Evolutionary conservation across 352 stramenopile species (phyloP).

Genomic region (Phytophthora hibernalis): DNA sequence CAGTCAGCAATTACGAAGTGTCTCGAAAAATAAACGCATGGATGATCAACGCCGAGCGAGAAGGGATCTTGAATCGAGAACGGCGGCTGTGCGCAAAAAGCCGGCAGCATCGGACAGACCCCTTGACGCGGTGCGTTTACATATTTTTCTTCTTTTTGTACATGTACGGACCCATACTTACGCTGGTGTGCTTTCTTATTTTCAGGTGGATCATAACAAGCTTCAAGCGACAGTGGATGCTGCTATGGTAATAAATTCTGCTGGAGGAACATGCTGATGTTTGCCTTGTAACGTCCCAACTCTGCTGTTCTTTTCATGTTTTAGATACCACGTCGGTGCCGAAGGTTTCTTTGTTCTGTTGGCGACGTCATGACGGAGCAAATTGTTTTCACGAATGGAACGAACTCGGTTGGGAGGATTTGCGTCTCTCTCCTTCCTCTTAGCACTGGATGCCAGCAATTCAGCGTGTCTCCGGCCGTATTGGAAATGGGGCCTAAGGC

Average conservation of each 20-base stretch:
- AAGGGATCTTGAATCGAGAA: constrained; percentile 10
- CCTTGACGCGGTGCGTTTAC: constrained; percentile 29
- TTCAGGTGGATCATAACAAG: constrained; percentile 35
- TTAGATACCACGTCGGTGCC: constrained; percentile 66
- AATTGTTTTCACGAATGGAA: constrained; percentile 81
- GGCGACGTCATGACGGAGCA: constrained; percentile 78
- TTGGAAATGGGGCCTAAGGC: constrained; percentile 69
- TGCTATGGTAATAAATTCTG: constrained; percentile 28
- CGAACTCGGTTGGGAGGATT: constrained; percentile 61
- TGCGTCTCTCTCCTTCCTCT: constrained; percentile 84
- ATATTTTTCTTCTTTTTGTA: constrained; percentile 4
- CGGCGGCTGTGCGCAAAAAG: constrained; percentile 8
- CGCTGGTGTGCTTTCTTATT: constrained; percentile 5
- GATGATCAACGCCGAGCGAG: constrained; percentile 5
- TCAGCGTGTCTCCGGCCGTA: constrained; percentile 77
- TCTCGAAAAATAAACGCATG: neutral
- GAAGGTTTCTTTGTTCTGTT: constrained; percentile 73
- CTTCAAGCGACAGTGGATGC: constrained; percentile 35
- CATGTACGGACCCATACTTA: constrained; percentile 3
- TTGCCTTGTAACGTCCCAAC: constrained; percentile 9
- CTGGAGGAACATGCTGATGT: neutral
- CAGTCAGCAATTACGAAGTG: constrained; percentile 2
- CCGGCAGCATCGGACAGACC: constrained; percentile 13
- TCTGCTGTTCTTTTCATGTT: neutral
- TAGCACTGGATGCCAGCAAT: constrained; percentile 86